Evolutionary conservation across 1,139 yeast genomes (phyloP).

Genomic region (Hemisphaericaspora lyxosophila): DNA sequence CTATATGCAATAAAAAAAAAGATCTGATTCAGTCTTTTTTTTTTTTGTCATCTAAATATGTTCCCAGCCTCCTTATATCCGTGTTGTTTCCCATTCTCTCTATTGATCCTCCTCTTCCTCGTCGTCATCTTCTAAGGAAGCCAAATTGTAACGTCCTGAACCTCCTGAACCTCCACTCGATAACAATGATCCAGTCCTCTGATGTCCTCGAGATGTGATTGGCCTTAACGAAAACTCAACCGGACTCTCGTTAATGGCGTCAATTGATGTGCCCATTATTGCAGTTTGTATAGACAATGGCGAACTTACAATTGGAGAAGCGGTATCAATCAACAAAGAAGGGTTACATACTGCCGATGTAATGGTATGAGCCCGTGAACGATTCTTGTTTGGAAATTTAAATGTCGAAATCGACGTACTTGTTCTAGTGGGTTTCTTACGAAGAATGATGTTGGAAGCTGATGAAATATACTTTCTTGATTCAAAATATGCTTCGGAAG

Average conservation of each 20-base stretch:
- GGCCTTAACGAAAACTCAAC: conserved; percentile 34
- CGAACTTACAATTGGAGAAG: conserved; percentile 37
- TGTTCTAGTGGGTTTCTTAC: conserved; percentile 8
- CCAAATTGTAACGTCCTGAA: conserved; percentile 18
- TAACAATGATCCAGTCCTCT: conserved; percentile 17
- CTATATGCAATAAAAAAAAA: too few species aligned
- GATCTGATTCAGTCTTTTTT: too few species aligned
- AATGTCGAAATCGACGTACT: conserved; percentile 4
- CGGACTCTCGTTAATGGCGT: conserved; percentile 44
- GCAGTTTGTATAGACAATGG: conserved; percentile 34
- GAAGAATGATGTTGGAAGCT: conserved; percentile 1
- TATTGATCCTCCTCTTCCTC: conserved; percentile 23
- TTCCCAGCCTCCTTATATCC: too few species aligned
- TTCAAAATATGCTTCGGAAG: conserved; percentile 14
- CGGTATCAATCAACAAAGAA: conserved; percentile 10
- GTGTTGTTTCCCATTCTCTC: too few species aligned
- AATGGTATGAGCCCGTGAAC: conserved; percentile 6
- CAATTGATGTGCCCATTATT: conserved; percentile 21
- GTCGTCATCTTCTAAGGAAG: conserved; percentile 28
- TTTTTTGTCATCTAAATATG: too few species aligned
- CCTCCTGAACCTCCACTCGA: conserved; percentile 25
- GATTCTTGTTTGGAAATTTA: conserved; percentile 8
- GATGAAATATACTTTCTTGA: background rate
- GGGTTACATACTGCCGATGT: conserved; percentile 1
- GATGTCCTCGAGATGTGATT: background rate